Evolutionary conservation across 1,139 yeast genomes (phyloP), one percentile per base, ranked within the genome.

Genomic region (Meyerozyma athensensis): DNA sequence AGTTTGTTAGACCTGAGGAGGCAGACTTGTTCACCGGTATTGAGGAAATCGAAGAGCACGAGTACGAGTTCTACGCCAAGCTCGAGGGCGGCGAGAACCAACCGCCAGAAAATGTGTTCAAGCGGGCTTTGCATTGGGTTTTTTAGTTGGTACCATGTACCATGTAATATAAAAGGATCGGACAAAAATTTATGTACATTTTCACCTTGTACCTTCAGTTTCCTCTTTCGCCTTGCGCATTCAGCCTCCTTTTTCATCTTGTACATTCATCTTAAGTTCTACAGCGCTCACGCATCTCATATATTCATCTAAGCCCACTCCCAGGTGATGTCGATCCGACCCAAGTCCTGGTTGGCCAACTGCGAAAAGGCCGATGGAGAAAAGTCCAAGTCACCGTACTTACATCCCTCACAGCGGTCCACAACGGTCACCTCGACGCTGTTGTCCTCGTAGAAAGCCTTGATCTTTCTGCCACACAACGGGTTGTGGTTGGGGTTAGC

Each of bases 401-500:
- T 45, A 50, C 82, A 77, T 17, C 74, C 76, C 30, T 61, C 74
- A 55, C 82, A 77, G 42, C 73, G 63, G 54, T 77, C 81, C 36
- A 68, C 73, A 44, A 76, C 77, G 36, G 65, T 69, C 42, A 76
- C 81, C 26, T 56, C 57, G 41, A 74, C 77, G 8, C 71, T 53
- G 47, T 70, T 71, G 37, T 70, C 72, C 37, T 53, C 53, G 49
- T 71, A 66, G 47, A 45, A 43, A 35, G 75, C 68, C 39, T 58
- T 61, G 47, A 75, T 74, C 45, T 56, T 48, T 54, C 63, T 65
- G 36, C 80, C 81, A 51, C 82, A 77, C 50, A 61, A 65, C 22
- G 72, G 57, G 54, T 68, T 69, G 40, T 59, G 48, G 59, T 68
- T 69, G 42, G 78, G 77, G 59, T 94, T 98, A 96, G 97, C 90